phyloP scores from a whole-genome alignment of 2,329 filamentous ascomycete species.

The Hypoxylon sp. region DNA sequence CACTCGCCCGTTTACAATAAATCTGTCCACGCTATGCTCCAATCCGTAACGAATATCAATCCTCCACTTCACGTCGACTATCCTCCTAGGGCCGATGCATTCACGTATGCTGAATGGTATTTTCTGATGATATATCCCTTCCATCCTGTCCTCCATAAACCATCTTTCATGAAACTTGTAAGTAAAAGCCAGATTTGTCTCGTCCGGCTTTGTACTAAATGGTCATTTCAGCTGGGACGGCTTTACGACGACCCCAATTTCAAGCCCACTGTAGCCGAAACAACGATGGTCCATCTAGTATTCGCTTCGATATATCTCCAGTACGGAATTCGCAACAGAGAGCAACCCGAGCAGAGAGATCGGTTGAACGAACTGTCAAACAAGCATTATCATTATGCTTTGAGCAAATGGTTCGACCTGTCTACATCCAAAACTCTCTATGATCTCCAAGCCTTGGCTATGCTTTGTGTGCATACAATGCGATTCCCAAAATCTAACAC shows the following conservation, averaged over 20 bases:
- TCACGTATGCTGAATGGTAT: slow-evolving; percentile 80
- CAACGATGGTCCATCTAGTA: slow-evolving; percentile 81
- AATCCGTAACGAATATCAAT: slow-evolving; percentile 72
- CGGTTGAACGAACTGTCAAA: slow-evolving; percentile 75
- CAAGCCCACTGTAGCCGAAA: slow-evolving; percentile 72
- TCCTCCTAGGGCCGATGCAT: slow-evolving; percentile 73
- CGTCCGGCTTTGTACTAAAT: slow-evolving; percentile 35
- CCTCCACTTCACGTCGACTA: slow-evolving; percentile 68
- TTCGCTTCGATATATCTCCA: slow-evolving; percentile 84
- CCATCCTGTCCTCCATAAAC: slow-evolving; percentile 81
- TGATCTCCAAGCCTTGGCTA: slow-evolving; percentile 77
- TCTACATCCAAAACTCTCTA: slow-evolving; percentile 70
- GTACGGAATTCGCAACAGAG: slow-evolving; percentile 76
- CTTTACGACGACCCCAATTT: slow-evolving; percentile 79
- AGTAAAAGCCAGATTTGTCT: slow-evolving; percentile 46
- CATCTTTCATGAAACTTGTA: slow-evolving; percentile 77
- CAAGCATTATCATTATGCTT: slow-evolving; percentile 81
- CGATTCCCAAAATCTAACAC: slow-evolving; percentile 84
- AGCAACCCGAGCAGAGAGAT: slow-evolving; percentile 65
- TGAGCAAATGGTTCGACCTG: slow-evolving; percentile 77
- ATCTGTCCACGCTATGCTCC: slow-evolving; percentile 77
- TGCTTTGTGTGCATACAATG: slow-evolving; percentile 79
- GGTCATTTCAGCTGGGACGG: slow-evolving; percentile 63
- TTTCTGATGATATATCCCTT: slow-evolving; percentile 79
- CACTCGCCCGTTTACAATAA: slow-evolving; percentile 72